Evolutionary conservation across 257 asterid genomes (phyloP), one percentile per base, ranked within the genome.

Genomic region (Hygrophila difformis): DNA sequence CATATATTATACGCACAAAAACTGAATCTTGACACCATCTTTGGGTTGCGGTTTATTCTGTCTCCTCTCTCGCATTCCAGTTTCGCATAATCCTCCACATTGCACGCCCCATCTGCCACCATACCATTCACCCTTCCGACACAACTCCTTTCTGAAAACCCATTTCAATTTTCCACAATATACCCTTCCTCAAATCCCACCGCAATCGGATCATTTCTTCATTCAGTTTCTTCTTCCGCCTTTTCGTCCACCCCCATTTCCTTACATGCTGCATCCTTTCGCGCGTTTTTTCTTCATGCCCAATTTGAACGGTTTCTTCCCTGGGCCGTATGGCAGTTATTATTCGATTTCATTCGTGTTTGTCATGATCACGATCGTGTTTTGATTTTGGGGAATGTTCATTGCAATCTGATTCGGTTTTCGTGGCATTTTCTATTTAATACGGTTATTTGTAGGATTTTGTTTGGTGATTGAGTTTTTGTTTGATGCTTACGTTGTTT

Each of bases 51-150:
- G 23, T 20, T 55, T 12, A n/a, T n/a, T n/a, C n/a, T n/a, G n/a
- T n/a, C n/a, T n/a, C 28, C 44, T 69, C 68, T 60, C 65, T 47
- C 59, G 44, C 63, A 18, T 64, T 48, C 35, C 63, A 16, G 54
- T 61, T 65, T 49, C 67, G 57, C 46, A 54, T 52, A 59, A 49
- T 49, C 53, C n/a, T 63, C 70, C 75, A 51, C 57, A 57, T 31
- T 61, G 55, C 53, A 13, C 69, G 72, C 65, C 47, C 52, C 51
- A 24, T 50, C 20, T 55, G 45, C 41, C 39, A 23, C 16, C 44
- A 40, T 51, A n/a, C n/a, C n/a, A n/a, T n/a, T n/a, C n/a, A n/a
- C n/a, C n/a, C n/a, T n/a, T n/a, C n/a, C n/a, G n/a, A n/a, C n/a
- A n/a, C n/a, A n/a, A n/a, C n/a, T n/a, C n/a, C n/a, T n/a, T n/a